phyloP scores from a whole-genome alignment of 2,329 filamentous ascomycete species.

The Elsinoe arachidis region DNA sequence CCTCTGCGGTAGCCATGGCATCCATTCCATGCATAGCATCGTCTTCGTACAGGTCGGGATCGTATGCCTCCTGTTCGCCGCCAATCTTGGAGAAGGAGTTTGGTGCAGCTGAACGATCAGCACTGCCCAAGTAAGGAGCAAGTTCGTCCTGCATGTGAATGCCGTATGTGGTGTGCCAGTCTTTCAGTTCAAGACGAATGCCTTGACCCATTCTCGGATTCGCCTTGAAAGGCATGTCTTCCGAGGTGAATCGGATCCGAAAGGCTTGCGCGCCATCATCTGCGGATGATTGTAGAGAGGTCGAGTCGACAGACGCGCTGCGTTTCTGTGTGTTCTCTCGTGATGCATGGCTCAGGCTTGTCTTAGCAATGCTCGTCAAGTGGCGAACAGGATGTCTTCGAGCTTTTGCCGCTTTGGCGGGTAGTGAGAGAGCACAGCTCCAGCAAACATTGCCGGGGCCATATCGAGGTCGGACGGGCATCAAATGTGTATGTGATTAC shows the following conservation, averaged over 20 bases:
- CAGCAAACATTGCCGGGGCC: not conserved
- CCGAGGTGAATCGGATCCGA: not conserved
- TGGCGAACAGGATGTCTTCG: not conserved
- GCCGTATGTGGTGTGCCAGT: slow-evolving; percentile 6
- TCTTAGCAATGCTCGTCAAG: not conserved
- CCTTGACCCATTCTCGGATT: not conserved
- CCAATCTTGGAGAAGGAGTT: not conserved
- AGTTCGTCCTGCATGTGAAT: slow-evolving; percentile 1
- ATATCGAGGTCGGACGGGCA: not conserved
- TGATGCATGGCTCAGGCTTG: not conserved
- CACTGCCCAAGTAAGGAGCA: not conserved
- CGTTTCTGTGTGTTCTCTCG: not conserved
- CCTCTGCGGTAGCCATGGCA: slow-evolving; percentile 19
- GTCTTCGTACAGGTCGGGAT: not conserved
- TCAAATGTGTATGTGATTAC: not conserved
- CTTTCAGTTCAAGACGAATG: not conserved
- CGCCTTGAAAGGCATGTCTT: not conserved
- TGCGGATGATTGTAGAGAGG: not conserved
- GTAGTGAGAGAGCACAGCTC: not conserved
- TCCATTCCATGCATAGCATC: slow-evolving; percentile 10
- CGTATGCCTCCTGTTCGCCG: not conserved
- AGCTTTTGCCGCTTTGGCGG: not conserved
- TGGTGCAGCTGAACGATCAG: not conserved
- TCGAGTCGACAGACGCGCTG: not conserved
- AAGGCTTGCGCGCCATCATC: not conserved